phyloP scores from a whole-genome alignment of 495 filamentous ascomycete species.

The Penicillium steckii region DNA sequence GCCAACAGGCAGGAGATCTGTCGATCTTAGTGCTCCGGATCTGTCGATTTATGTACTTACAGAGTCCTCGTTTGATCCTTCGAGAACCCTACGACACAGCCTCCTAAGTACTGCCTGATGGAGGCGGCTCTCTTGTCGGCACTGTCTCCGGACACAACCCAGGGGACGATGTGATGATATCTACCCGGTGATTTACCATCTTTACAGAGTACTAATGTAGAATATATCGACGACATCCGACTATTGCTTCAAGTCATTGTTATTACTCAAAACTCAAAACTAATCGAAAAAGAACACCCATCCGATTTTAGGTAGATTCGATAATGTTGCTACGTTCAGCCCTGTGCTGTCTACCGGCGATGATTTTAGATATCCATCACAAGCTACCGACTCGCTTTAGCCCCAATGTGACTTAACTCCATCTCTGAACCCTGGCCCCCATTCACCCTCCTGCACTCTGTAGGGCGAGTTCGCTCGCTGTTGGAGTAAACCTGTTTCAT shows the following conservation, averaged over 20 bases:
- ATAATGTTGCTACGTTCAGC: too few species aligned
- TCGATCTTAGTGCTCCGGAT: not conserved
- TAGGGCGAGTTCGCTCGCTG: not conserved
- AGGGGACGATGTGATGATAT: too few species aligned
- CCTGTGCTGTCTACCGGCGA: not conserved
- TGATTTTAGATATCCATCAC: not conserved
- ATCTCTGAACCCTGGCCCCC: not conserved
- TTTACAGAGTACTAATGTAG: too few species aligned
- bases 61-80: not conserved
- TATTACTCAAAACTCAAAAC: too few species aligned
- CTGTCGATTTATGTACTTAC: not conserved
- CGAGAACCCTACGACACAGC: not conserved
- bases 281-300: too few species aligned
- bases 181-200: too few species aligned
- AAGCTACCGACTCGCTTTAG: not conserved
- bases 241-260: too few species aligned
- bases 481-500: conserved; percentile 2
- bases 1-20: not conserved
- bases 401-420: not conserved
- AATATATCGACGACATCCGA: too few species aligned
- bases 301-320: too few species aligned
- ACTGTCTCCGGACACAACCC: too few species aligned
- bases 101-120: not conserved
- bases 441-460: not conserved
- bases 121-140: too few species aligned